A percentile compares a stretch with the other conserved stretches of the same genome.
Evolutionary conservation across 2,329 filamentous ascomycete genomes (phyloP).

Genomic region (Colletotrichum nymphaeae): DNA sequence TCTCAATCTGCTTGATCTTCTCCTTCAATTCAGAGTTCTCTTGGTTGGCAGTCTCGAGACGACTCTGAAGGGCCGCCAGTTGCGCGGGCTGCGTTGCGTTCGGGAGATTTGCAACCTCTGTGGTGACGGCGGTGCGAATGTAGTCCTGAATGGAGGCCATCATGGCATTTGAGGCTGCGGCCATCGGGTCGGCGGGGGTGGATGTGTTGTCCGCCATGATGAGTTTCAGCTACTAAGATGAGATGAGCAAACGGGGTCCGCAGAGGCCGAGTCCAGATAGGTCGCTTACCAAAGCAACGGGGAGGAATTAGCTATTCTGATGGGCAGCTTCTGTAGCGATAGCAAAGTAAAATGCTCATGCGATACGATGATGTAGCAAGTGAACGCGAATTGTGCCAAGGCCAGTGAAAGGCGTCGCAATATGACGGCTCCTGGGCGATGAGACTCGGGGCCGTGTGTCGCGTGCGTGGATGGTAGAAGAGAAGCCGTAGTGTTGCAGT

Average conservation of each 20-base stretch:
- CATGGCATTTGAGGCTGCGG: conserved; percentile 13
- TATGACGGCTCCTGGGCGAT: neutral
- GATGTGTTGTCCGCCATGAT: conserved; percentile 22
- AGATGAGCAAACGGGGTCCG: neutral
- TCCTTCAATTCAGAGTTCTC: conserved; percentile 26
- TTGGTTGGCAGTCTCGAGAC: conserved; percentile 8
- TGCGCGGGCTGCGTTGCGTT: neutral
- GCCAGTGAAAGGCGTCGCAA: neutral
- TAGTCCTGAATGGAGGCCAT: conserved; percentile 24
- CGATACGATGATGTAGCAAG: neutral
- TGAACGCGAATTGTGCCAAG: neutral
- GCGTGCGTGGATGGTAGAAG: neutral
- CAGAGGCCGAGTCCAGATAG: neutral
- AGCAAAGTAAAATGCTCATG: neutral
- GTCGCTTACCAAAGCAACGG: neutral
- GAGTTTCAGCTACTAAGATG: neutral
- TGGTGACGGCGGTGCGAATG: conserved; percentile 21
- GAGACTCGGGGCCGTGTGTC: neutral
- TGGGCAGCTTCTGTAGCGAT: neutral
- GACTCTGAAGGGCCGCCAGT: conserved; percentile 2
- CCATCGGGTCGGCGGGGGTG: conserved; percentile 17
- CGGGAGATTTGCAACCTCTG: conserved; percentile 2
- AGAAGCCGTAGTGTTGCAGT: neutral
- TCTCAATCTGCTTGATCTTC: conserved; percentile 25
- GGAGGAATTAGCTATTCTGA: neutral